Percentiles rank a stretch among this genome's conserved stretches.
These are phyloP conservation scores for Larix sibirica DNA, from an alignment of 83 land plant genomes.

Conservation along the genomic window DNA sequence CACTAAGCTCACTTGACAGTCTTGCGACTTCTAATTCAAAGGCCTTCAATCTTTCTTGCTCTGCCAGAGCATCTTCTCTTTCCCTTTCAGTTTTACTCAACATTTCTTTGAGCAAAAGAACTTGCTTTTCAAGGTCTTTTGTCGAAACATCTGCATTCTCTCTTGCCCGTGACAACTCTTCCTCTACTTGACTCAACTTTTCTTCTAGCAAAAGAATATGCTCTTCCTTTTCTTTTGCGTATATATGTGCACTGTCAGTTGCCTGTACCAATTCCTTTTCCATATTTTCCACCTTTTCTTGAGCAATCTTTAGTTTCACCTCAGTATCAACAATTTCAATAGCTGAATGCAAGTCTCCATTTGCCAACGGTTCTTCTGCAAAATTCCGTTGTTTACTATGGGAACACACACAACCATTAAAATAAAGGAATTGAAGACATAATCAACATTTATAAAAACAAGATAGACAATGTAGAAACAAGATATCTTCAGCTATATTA, in stretches of 20 bases:
- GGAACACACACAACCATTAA: background rate
- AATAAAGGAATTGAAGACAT: constrained; percentile 14
- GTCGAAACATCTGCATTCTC: background rate
- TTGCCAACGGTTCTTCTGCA: background rate
- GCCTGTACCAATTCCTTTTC: constrained; percentile 11
- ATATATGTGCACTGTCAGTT: background rate
- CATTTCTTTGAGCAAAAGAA: background rate
- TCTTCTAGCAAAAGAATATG: background rate
- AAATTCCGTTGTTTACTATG: background rate
- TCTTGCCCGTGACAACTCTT: background rate
- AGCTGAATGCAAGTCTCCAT: constrained; percentile 11
- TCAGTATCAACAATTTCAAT: background rate
- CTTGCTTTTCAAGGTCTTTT: background rate
- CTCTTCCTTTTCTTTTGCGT: background rate
- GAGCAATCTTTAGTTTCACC: constrained; percentile 9
- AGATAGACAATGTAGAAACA: background rate
- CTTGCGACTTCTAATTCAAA: constrained; percentile 31
- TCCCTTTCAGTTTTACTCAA: constrained; percentile 1
- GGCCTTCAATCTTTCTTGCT: constrained; percentile 38
- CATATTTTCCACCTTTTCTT: background rate
- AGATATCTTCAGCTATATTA: background rate
- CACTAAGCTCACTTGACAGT: no score
- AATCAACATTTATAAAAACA: no score
- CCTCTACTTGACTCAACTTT: background rate
- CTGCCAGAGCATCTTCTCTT: constrained; percentile 21